Evolutionary conservation across 2,329 filamentous ascomycete species (phyloP), one percentile per base, ranked within the genome.

Genomic region (Grosmannia huntii): DNA sequence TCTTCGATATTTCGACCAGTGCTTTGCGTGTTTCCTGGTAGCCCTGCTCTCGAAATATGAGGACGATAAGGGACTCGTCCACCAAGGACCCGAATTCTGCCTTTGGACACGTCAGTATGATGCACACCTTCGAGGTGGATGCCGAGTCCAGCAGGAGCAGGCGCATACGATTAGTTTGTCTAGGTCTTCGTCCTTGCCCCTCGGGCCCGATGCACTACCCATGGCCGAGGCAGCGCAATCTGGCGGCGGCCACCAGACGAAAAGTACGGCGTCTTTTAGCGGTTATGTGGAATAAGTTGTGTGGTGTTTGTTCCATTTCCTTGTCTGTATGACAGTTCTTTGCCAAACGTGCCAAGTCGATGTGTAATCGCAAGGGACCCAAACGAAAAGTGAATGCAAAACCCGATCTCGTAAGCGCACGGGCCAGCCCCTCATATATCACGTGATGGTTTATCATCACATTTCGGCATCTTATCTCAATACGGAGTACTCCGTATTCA

Each of bases 31-130:
- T 82, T 11, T 75, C 72, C 3, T 77, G 66, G 36, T 84, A 73
- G 49, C 84, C 74, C 69, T 83, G 89, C 66, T 97, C 92, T 56
- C 75, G 81, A 5, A 83, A 75, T 55, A 96, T 87, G 4, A 89
- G 85, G 57, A 86, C 79, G 60, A 96, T 81, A 14, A 92, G 78
- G 0, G 89, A 81, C 63, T 90, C 82, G 64, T 96, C 91, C 48
- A 96, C 71, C 21, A 85, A 80, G 27, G 86, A 81, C 67, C 84
- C 85, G 66, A 89, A 92, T 62, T 86, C 82, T 61, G 83, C 78
- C 84, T 91, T 60, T 50, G 14, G 9, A 27, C 9, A 41, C 23
- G 27, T 55, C 27, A 55, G 53, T 27, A 53, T 16, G n/a, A 16
- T 21, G 10, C 10, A 12, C n/a, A 38, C 46, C 23, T 4, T 31